phyloP scores from a whole-genome alignment of 1,139 yeast genomes.

The Yamadazyma sp. region DNA sequence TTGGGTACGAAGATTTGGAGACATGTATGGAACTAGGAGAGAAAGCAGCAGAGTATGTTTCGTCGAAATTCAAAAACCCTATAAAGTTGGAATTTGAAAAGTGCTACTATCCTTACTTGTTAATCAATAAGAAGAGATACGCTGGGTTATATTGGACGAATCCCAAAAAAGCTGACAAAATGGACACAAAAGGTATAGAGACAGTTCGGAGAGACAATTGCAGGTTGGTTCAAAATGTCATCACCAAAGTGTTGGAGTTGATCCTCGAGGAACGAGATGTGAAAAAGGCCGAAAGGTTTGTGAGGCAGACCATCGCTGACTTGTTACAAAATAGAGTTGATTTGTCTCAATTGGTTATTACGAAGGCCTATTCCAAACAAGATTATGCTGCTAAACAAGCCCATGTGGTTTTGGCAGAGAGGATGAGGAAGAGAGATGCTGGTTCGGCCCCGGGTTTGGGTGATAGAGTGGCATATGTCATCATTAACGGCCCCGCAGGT shows the following conservation, averaged over 20 bases:
- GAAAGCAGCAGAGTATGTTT: slow-evolving; percentile 90
- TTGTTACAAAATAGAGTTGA: slow-evolving; percentile 88
- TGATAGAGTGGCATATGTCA: slow-evolving; percentile 97
- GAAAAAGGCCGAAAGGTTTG: slow-evolving; percentile 81
- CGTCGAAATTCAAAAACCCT: slow-evolving; percentile 76
- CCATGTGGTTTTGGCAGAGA: slow-evolving; percentile 92
- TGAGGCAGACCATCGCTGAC: slow-evolving; percentile 86
- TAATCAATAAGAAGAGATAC: slow-evolving; percentile 93
- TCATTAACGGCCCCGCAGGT: slow-evolving; percentile 71
- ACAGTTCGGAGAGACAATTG: slow-evolving; percentile 98
- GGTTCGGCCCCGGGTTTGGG: slow-evolving; percentile 97
- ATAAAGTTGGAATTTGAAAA: slow-evolving; percentile 96
- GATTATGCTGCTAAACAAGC: slow-evolving; percentile 97
- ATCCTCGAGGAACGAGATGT: slow-evolving; percentile 89
- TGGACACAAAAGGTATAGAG: slow-evolving; percentile 98
- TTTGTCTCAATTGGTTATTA: slow-evolving; percentile 88
- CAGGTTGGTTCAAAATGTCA: slow-evolving; percentile 88
- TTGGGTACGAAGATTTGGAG: slow-evolving; percentile 79
- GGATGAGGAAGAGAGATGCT: slow-evolving; percentile 95
- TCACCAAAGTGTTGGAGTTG: slow-evolving; percentile 83
- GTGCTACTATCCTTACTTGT: slow-evolving; percentile 89
- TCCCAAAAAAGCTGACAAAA: slow-evolving; percentile 85
- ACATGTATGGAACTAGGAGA: slow-evolving; percentile 91
- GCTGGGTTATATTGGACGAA: slow-evolving; percentile 97
- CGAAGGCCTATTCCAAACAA: slow-evolving; percentile 85